A percentile compares a stretch with the other conserved stretches of the same genome.
Evolutionary conservation across 345 rosid species (phyloP).

Genomic region (Aquilaria yunnanensis): DNA sequence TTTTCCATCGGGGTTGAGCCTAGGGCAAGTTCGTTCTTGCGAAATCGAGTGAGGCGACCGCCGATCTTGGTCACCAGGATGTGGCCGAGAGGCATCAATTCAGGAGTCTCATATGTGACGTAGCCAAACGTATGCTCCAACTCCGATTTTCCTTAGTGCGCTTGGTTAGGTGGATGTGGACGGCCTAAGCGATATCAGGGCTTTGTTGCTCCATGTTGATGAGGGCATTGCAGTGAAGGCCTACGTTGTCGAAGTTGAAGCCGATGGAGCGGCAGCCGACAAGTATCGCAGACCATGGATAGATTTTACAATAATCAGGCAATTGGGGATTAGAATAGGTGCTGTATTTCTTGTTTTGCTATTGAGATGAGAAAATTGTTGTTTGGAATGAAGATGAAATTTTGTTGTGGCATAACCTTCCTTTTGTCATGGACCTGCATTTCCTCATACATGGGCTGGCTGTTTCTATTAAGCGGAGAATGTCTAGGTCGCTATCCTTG

Average conservation of each 20-base stretch:
- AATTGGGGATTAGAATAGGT: too few relatives aligned
- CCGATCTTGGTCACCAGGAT: conserved; percentile 71
- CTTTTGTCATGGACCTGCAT: too few relatives aligned
- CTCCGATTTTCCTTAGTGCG: conserved; percentile 60
- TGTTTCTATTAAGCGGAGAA: too few relatives aligned
- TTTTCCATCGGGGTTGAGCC: conserved; percentile 60
- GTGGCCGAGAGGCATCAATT: conserved; percentile 68
- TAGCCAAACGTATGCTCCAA: conserved; percentile 79
- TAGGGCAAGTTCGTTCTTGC: conserved; percentile 43
- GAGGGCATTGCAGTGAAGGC: conserved; percentile 58
- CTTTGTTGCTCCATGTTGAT: conserved; percentile 73
- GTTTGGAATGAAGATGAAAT: too few relatives aligned
- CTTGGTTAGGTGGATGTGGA: conserved; percentile 63
- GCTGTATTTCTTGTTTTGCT: too few relatives aligned
- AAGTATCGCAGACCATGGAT: conserved; percentile 61
- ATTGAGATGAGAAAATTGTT: too few relatives aligned
- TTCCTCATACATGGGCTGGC: too few relatives aligned
- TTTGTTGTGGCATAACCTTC: too few relatives aligned
- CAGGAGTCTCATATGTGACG: conserved; percentile 70
- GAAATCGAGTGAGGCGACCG: conserved; percentile 64
- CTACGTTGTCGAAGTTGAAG: conserved; percentile 49
- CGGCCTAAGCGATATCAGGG: conserved; percentile 70
- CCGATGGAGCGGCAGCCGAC: conserved; percentile 45
- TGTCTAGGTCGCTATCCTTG: too few relatives aligned
- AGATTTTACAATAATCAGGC: too few relatives aligned